phyloP scores from a whole-genome alignment of 176 grass and related monocot species.

The Cenchrus fungigraminus region DNA sequence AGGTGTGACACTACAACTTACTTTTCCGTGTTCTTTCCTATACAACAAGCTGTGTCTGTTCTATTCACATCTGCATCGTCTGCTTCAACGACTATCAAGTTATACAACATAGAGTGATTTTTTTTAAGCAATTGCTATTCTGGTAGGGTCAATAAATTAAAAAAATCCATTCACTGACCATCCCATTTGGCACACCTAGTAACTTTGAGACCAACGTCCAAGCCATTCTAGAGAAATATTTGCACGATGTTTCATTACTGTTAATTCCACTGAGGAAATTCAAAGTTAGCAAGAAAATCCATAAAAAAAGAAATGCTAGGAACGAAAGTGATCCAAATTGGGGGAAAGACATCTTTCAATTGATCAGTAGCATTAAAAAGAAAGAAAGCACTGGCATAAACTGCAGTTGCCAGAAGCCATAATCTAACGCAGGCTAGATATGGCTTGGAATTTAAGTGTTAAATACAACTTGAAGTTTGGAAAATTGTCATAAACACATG shows the following conservation, averaged over 20 bases:
- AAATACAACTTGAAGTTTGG: neutral
- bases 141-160: neutral
- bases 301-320: neutral
- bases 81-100: neutral
- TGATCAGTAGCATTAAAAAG: neutral
- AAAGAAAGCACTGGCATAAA: neutral
- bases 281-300: neutral
- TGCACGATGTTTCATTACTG: neutral
- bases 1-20: slow-evolving; percentile 46
- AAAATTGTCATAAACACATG: neutral
- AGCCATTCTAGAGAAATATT: neutral
- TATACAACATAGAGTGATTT: neutral
- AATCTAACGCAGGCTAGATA: neutral
- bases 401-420: neutral
- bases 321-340: neutral
- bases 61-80: too few species aligned
- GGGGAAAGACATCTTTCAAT: neutral
- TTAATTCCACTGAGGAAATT: neutral
- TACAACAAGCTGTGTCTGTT: neutral
- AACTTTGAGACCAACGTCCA: neutral
- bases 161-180: neutral
- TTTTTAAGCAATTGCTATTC: neutral
- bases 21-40: slow-evolving; percentile 25
- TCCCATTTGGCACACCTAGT: neutral
- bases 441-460: neutral